A percentile compares a stretch with the other conserved stretches of the same genome.
Evolutionary conservation across 768 basidiomycete genomes (phyloP).

Genomic region (Gloeopeniophorella convolvens): DNA sequence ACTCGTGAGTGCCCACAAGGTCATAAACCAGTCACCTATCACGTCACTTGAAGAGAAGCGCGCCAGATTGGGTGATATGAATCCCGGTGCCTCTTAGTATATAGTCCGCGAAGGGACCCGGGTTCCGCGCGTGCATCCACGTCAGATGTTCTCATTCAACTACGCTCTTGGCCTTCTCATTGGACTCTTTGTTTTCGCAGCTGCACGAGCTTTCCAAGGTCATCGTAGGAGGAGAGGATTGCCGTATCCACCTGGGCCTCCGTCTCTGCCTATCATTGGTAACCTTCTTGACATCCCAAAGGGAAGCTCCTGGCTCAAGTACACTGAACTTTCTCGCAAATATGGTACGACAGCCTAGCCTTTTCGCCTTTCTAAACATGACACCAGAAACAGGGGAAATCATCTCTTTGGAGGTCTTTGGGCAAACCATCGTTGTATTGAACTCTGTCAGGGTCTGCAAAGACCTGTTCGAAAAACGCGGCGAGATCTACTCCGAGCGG

Average conservation of each 20-base stretch:
- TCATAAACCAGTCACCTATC: too few relatives aligned
- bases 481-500: conserved; percentile 27
- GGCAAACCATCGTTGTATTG: conserved; percentile 43
- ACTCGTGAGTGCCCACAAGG: too few relatives aligned
- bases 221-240: background rate
- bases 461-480: conserved; percentile 48
- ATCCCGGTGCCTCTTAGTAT: too few relatives aligned
- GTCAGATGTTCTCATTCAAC: too few relatives aligned
- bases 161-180: background rate
- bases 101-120: too few relatives aligned
- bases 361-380: background rate
- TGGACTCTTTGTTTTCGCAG: background rate
- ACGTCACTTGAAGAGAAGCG: too few relatives aligned
- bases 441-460: conserved; percentile 39
- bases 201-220: background rate
- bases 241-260: conserved; percentile 9
- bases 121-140: too few relatives aligned
- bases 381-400: background rate
- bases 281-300: conserved; percentile 1
- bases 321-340: background rate
- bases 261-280: background rate
- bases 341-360: background rate
- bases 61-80: too few relatives aligned
- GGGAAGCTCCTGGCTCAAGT: background rate
- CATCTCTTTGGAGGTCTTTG: conserved; percentile 31